A percentile compares a stretch with the other conserved stretches of the same genome.
phyloP scores from a whole-genome alignment of 495 filamentous ascomycete species.

The Neurospora sp. region DNA sequence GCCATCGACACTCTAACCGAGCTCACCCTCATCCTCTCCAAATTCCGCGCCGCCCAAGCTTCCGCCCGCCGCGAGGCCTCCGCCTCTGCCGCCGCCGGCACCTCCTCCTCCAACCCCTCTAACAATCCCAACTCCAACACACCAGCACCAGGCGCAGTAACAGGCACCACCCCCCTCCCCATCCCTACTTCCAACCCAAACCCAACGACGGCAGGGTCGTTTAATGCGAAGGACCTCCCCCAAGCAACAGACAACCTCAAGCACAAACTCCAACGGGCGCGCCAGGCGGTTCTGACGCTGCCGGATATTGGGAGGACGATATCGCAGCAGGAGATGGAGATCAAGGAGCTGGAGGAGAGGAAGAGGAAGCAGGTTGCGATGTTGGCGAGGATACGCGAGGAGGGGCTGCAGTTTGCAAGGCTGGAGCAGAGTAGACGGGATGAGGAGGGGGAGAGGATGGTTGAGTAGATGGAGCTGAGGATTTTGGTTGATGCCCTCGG shows the following conservation, averaged over 20 bases:
- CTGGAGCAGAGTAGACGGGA: conserved; percentile 4
- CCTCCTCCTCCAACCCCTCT: conserved; percentile 6
- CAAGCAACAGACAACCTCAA: conserved; percentile 63
- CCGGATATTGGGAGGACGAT: conserved; percentile 66
- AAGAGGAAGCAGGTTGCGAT: conserved; percentile 50
- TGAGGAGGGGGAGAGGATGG: conserved; percentile 11
- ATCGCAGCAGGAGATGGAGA: conserved; percentile 72
- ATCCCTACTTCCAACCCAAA: not conserved
- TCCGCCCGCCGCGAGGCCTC: conserved; percentile 2
- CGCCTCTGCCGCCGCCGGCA: not conserved
- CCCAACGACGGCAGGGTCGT: conserved; percentile 10
- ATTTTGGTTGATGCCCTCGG: not conserved
- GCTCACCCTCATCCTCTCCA: conserved; percentile 64
- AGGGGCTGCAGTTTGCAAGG: conserved; percentile 28
- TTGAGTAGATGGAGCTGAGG: conserved; percentile 5
- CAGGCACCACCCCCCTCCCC: conserved; percentile 22
- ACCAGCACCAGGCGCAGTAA: conserved; percentile 21
- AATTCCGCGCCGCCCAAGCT: conserved; percentile 44
- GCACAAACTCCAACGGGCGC: conserved; percentile 70
- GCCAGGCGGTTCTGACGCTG: conserved; percentile 52
- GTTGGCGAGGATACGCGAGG: conserved; percentile 30
- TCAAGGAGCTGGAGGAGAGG: conserved; percentile 59
- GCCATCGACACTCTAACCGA: conserved; percentile 79
- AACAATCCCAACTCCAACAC: not conserved
- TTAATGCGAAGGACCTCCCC: conserved; percentile 69